Base-by-base conservation (phyloP, 129 eudicot species). In the Gnaphalium uliginosum region DNA sequence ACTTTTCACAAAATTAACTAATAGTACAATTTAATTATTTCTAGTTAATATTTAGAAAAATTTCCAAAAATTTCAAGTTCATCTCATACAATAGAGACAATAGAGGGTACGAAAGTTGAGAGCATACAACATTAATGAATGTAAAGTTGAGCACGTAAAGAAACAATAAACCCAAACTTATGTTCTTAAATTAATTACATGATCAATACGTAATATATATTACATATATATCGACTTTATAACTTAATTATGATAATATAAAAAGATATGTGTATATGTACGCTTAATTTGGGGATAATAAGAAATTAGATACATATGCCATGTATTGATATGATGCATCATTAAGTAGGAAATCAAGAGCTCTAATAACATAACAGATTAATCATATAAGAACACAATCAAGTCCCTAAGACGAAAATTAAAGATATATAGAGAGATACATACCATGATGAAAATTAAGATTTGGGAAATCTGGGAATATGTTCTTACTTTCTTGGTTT, bases 391-490 rank as follows among this genome's bases (percentile, higher is more conserved):
- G 2, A 61, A 61, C n/a, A 23, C 1, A 23, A 25, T 18, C 15
- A 18, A 46, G 37, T 66, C 14, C 50, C 37, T 50, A 77, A 69
- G 30, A n/a, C n/a, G n/a, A 59, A 69, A 26, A 69, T 19, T 5
- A 69, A n/a, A 59, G 41, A 17, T 22, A 66, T 18, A 74, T 15
- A 41, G 7, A 18, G 18, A 79, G 5, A 54, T 39, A 66, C 72
- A 50, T 66, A 66, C 75, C 64, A 66, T 80, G 79, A 66, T 80
- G 79, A 68, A 25, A 79, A 63, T 29, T 33, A 74, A 37, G 64
- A n/a, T 17, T 59, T 56, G 83, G 13, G 58, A 66, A 74, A 73
- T 54, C 75, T 73, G 54, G n/a, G 32, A 66, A 60, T 60, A 1
- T 41, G 32, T 41, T 67, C 21, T 62, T 69, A 71, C 26, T 70